Evolutionary conservation across 208 protist species (phyloP), one percentile per base, ranked within the genome.

Genomic region (Trypanosoma cruzi): DNA sequence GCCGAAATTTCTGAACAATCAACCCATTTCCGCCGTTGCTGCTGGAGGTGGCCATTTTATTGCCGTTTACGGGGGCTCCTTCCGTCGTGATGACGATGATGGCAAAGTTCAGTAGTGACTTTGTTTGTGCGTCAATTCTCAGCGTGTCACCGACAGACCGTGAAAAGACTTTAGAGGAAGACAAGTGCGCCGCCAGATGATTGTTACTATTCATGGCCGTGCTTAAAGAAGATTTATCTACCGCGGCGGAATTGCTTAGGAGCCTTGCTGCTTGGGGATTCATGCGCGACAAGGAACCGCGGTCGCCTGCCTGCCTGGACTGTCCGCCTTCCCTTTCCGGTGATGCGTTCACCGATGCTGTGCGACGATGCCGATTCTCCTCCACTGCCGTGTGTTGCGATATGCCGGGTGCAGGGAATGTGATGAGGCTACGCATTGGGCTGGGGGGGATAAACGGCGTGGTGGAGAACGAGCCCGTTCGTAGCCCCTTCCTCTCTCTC

Each of bases 41-140:
- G n/a, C n/a, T n/a, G n/a, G n/a, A n/a, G n/a, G n/a, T n/a, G n/a
- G n/a, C n/a, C n/a, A n/a, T n/a, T n/a, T n/a, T n/a, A n/a, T n/a
- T n/a, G n/a, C n/a, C n/a, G n/a, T n/a, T n/a, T n/a, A n/a, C n/a
- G n/a, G n/a, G n/a, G n/a, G n/a, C 68, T n/a, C 29, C n/a, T 58
- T 53, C 48, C 48, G n/a, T 53, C n/a, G 58, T 31, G 22, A 73
- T 64, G 26, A 66, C 36, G 53, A 73, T 66, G 16, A 65, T 46
- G 29, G 50, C 68, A 65, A 73, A 73, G 18, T 42, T 66, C 22
- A 73, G 26, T 14, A 58, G 24, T 26, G 49, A 46, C 18, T 24
- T 37, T 46, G 56, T 34, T 34, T 73, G 68, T 37, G 44, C 7
- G 14, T 73, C 68, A 66, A 61, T 29, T 34, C 42, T 66, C 10